These are phyloP conservation scores for Penicillium concentricum DNA, from an alignment of 2,329 filamentous ascomycete species.

Conservation along the genomic window DNA sequence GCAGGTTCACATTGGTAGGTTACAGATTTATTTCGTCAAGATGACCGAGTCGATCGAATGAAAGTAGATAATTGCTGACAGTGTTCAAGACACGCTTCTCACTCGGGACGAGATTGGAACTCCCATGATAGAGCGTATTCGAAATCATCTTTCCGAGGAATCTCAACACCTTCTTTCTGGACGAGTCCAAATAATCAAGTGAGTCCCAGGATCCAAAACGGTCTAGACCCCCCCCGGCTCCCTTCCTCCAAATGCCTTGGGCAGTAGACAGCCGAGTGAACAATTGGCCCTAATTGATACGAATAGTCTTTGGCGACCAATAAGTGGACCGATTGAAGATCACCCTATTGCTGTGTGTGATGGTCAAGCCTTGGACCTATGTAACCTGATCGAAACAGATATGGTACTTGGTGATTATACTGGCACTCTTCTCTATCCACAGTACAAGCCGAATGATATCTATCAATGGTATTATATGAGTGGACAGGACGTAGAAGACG, in stretches of 20 bases:
- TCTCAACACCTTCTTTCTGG: conserved; percentile 3
- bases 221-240: too few relatives aligned
- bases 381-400: conserved; percentile 5
- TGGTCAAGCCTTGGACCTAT: not conserved
- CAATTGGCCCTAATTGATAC: too few relatives aligned
- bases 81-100: conserved; percentile 5
- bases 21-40: not conserved
- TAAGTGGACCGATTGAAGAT: conserved; percentile 8
- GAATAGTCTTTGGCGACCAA: conserved; percentile 1
- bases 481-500: conserved; percentile 6
- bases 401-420: conserved; percentile 11
- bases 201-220: not conserved
- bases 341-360: conserved; percentile 11
- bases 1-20: conserved; percentile 8
- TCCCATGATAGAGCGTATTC: conserved; percentile 7
- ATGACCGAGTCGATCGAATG: not conserved
- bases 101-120: conserved; percentile 6
- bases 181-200: conserved; percentile 13
- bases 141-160: conserved; percentile 12
- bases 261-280: too few relatives aligned
- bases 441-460: too few relatives aligned
- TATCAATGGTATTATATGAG: conserved; percentile 11
- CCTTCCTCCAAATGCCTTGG: not conserved
- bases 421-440: conserved; percentile 8
- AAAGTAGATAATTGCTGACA: too few relatives aligned